Evolutionary conservation across 2,329 filamentous ascomycete genomes (phyloP).

Genomic region (Alternaria gansuensis): DNA sequence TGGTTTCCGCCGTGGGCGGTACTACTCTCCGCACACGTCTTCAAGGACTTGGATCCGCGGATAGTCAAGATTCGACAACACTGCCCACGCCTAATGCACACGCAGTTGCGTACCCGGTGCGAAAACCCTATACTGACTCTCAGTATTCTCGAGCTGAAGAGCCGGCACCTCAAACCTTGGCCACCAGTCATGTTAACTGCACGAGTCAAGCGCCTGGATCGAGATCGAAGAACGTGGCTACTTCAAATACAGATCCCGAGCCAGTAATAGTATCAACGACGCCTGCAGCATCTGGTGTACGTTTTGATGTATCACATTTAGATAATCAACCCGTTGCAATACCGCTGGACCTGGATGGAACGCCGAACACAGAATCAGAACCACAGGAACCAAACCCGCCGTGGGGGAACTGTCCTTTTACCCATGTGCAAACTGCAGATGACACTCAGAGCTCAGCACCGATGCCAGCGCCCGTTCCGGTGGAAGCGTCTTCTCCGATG

Average conservation of each 20-base stretch:
- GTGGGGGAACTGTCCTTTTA: not conserved
- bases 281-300: not conserved
- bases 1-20: not conserved
- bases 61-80: not conserved
- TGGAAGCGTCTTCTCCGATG: not conserved
- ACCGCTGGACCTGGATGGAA: not conserved
- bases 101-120: not conserved
- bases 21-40: not conserved
- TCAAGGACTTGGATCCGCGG: not conserved
- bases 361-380: not conserved
- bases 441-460: not conserved
- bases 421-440: not conserved
- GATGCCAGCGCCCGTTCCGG: not conserved
- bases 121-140: not conserved
- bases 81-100: not conserved
- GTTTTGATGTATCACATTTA: not conserved
- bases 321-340: not conserved
- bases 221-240: not conserved
- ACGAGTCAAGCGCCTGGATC: not conserved
- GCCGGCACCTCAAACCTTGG: not conserved
- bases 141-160: conserved; percentile 1
- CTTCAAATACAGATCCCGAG: not conserved
- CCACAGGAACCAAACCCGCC: not conserved
- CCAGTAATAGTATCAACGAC: not conserved
- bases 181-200: not conserved